These are phyloP conservation scores for Yarrowia deformans DNA, from an alignment of 805 yeast genomes.

Conservation along the genomic window DNA sequence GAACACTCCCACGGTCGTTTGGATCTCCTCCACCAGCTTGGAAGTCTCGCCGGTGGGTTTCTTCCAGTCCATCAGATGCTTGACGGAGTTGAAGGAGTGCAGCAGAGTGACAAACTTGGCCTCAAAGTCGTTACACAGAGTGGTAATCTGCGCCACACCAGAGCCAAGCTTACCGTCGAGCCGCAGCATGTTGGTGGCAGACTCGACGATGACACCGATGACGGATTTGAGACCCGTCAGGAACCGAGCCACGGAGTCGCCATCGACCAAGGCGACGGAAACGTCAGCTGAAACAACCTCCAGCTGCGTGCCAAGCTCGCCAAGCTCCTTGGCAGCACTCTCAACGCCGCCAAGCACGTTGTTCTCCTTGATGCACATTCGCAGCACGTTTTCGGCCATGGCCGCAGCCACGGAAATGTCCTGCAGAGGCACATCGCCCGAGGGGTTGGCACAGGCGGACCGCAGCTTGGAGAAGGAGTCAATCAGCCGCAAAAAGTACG, in stretches of 20 bases:
- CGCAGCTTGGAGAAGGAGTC: slow-evolving; percentile 84
- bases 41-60: slow-evolving; percentile 12
- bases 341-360: slow-evolving; percentile 20
- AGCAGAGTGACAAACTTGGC: background rate
- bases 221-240: background rate
- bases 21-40: background rate
- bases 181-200: slow-evolving; percentile 8
- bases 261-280: slow-evolving; percentile 2
- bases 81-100: background rate
- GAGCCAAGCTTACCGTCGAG: slow-evolving; percentile 8
- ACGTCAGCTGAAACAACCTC: background rate
- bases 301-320: background rate
- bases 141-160: background rate
- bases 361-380: slow-evolving; percentile 32
- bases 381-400: slow-evolving; percentile 34
- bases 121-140: slow-evolving; percentile 11
- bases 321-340: background rate
- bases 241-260: background rate
- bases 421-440: slow-evolving; percentile 72
- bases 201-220: background rate
- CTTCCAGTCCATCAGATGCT: slow-evolving; percentile 30
- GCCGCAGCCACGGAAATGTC: slow-evolving; percentile 38
- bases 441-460: slow-evolving; percentile 63
- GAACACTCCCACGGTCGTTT: background rate
- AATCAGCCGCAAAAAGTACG: slow-evolving; percentile 69